A percentile compares a stretch with the other conserved stretches of the same genome.
These are phyloP conservation scores for Tylopilus subfusipes DNA, from an alignment of 768 basidiomycete genomes.

Conservation along the genomic window DNA sequence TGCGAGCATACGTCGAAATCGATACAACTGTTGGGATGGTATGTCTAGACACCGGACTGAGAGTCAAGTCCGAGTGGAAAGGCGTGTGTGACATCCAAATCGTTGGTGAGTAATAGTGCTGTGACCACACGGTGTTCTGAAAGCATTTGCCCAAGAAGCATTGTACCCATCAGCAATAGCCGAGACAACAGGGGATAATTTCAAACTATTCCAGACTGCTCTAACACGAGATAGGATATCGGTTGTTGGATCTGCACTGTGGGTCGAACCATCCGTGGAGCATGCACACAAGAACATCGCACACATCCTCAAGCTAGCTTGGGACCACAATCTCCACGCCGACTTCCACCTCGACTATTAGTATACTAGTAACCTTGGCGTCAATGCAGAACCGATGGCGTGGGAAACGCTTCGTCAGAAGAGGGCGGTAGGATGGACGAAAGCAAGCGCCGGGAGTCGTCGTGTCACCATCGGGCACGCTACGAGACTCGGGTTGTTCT, in stretches of 20 bases:
- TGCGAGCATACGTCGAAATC: conserved; percentile 68
- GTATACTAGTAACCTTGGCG: conserved; percentile 58
- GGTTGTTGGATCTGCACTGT: conserved; percentile 62
- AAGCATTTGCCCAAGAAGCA: conserved; percentile 63
- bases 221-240: conserved; percentile 38
- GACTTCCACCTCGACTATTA: conserved; percentile 74
- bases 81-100: conserved; percentile 55
- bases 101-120: conserved; percentile 38
- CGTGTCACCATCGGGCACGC: conserved; percentile 59
- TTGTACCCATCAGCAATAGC: conserved; percentile 40
- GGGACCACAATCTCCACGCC: conserved; percentile 35
- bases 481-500: conserved; percentile 53
- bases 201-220: conserved; percentile 43
- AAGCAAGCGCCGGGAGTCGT: conserved; percentile 26
- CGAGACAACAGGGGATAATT: conserved; percentile 42
- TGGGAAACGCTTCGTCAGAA: conserved; percentile 49
- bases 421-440: conserved; percentile 29
- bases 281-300: conserved; percentile 53
- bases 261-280: conserved; percentile 50
- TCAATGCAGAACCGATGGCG: conserved; percentile 47
- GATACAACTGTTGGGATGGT: conserved; percentile 49
- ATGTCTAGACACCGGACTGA: conserved; percentile 53
- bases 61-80: conserved; percentile 43
- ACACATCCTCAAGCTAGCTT: conserved; percentile 48
- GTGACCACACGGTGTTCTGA: background rate